Evolutionary conservation across 805 yeast genomes (phyloP).

Genomic region (Cyberlindnera samutprakarnensis): DNA sequence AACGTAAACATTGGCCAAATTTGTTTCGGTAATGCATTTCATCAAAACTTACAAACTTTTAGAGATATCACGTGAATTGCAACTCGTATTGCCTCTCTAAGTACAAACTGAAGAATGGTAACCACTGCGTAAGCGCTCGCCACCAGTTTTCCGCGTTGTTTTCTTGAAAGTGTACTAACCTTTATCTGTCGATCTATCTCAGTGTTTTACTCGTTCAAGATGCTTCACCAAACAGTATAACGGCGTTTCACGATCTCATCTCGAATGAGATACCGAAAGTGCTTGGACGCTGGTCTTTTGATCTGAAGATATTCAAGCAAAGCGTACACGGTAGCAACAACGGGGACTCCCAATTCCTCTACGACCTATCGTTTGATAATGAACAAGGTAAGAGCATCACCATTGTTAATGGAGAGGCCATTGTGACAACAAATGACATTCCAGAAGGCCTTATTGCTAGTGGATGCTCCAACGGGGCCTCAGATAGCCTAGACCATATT

Average conservation of each 20-base stretch:
- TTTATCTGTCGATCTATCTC: no score
- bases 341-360: constrained; percentile 19
- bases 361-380: constrained; percentile 10
- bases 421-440: constrained; percentile 21
- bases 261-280: constrained; percentile 58
- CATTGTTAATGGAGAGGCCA: constrained; percentile 20
- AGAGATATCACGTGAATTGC: no score
- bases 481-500: constrained; percentile 51
- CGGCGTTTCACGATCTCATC: constrained; percentile 63
- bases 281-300: constrained; percentile 63
- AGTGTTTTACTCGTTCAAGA: constrained; percentile 35
- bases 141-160: no score
- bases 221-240: constrained; percentile 52
- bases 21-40: no score
- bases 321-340: constrained; percentile 33
- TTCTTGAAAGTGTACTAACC: no score
- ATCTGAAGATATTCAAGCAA: constrained; percentile 57
- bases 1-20: no score
- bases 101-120: no score
- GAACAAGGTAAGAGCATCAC: constrained; percentile 14
- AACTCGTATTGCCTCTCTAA: no score
- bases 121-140: no score
- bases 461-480: constrained; percentile 48
- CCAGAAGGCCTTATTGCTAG: constrained; percentile 28
- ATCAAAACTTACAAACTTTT: no score